These are phyloP conservation scores for Elsinoe necatrix DNA, from an alignment of 2,329 filamentous ascomycete species.

Conservation along the genomic window DNA sequence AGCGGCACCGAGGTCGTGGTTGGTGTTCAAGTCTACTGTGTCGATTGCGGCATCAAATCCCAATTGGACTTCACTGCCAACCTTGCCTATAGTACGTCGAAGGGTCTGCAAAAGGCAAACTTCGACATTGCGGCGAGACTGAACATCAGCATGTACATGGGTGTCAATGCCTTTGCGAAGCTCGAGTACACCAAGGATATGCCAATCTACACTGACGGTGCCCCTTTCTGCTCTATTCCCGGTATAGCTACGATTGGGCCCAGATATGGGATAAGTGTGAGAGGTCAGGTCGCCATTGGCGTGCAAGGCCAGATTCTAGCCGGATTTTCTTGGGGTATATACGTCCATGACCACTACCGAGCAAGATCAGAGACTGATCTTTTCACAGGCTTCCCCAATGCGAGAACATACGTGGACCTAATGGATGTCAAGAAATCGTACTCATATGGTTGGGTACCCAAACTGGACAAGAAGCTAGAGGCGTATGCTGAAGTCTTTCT, in stretches of 20 bases:
- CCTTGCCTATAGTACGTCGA: conserved; percentile 15
- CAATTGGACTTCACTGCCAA: conserved; percentile 16
- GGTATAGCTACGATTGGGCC: conserved; percentile 17
- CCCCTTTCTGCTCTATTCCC: conserved; percentile 16
- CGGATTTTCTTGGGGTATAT: conserved; percentile 8
- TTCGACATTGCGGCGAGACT: conserved; percentile 16
- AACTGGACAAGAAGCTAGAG: conserved; percentile 18
- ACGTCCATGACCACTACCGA: background rate
- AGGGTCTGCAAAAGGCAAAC: conserved; percentile 16
- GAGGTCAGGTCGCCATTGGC: conserved; percentile 7
- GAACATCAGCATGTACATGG: conserved; percentile 18
- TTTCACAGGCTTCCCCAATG: conserved; percentile 8
- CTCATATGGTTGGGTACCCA: conserved; percentile 16
- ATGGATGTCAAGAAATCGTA: conserved; percentile 9
- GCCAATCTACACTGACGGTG: conserved; percentile 16
- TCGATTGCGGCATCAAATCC: conserved; percentile 18
- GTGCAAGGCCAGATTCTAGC: conserved; percentile 15
- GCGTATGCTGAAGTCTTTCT: conserved; percentile 15
- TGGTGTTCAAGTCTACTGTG: conserved; percentile 18
- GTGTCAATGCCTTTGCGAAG: conserved; percentile 18
- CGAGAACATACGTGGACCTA: conserved; percentile 15
- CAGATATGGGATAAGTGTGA: conserved; percentile 7
- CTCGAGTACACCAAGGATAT: conserved; percentile 18
- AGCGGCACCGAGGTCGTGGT: conserved; percentile 15
- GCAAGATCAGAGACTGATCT: background rate